Conservation (phyloP, 1,139 yeast species). For the Suhomyces anneliseae region DNA sequence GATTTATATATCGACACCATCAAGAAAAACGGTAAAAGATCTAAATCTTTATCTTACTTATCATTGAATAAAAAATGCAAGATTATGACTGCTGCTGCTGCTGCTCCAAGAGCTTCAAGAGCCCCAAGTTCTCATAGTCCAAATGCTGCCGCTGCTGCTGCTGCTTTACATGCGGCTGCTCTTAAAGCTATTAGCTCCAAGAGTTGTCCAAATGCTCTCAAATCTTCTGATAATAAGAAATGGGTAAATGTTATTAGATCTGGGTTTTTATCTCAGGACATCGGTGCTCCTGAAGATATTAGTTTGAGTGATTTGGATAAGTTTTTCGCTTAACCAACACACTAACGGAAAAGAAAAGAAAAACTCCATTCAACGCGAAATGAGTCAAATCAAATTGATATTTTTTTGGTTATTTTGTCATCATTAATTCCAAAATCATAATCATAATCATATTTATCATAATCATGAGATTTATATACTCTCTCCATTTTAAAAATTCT, state of each 20-base stretch:
- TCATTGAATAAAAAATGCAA: constrained; percentile 51
- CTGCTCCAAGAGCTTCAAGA: constrained; percentile 76
- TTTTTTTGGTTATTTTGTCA: too few species aligned
- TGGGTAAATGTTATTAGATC: constrained; percentile 73
- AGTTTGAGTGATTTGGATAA: constrained; percentile 73
- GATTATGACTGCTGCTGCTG: constrained; percentile 74
- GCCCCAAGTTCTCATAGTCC: constrained; percentile 57
- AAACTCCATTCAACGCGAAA: too few species aligned
- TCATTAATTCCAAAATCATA: too few species aligned
- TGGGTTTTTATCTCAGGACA: constrained; percentile 73
- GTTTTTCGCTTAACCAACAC: constrained; percentile 36
- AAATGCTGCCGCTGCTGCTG: constrained; percentile 69
- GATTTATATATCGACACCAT: constrained; percentile 25
- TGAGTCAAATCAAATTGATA: too few species aligned
- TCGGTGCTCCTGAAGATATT: constrained; percentile 74
- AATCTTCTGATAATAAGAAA: constrained; percentile 38
- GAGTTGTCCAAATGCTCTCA: constrained; percentile 20
- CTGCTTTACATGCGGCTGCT: constrained; percentile 74
- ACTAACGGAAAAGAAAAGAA: not conserved
- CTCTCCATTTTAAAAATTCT: too few species aligned
- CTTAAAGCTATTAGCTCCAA: constrained; percentile 47
- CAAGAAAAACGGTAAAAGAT: constrained; percentile 53
- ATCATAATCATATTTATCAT: too few species aligned
- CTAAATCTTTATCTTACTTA: constrained; percentile 62
- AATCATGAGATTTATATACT: too few species aligned